These are phyloP conservation scores for Bruguiera hainesii DNA, from an alignment of 441 rosid species.

Conservation along the genomic window DNA sequence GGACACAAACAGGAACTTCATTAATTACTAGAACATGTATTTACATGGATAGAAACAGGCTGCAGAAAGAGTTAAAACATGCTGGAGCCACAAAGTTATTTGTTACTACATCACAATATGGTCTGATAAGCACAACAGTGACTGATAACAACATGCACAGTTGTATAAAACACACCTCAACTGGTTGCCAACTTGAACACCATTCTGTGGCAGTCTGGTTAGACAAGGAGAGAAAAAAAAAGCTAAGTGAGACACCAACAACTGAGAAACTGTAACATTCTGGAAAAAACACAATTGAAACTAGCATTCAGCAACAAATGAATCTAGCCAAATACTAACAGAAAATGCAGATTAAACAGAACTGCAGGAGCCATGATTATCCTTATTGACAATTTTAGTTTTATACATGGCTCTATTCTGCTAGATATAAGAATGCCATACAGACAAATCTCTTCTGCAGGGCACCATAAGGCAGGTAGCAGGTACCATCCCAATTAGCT, in stretches of 20 bases:
- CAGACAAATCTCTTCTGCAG: background rate
- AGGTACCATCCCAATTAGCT: background rate
- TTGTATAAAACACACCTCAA: constrained; percentile 55
- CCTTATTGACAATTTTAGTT: no score
- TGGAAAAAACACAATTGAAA: constrained; percentile 1
- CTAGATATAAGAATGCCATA: background rate
- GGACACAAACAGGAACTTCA: background rate
- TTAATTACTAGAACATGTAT: background rate
- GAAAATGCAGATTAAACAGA: no score
- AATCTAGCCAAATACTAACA: no score
- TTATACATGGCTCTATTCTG: background rate
- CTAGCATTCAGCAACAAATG: background rate
- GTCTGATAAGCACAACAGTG: background rate
- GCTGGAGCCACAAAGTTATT: background rate
- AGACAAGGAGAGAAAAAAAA: constrained; percentile 18
- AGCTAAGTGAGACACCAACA: constrained; percentile 20
- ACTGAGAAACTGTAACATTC: constrained; percentile 10
- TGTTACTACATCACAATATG: background rate
- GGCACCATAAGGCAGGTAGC: background rate
- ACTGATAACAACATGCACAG: constrained; percentile 2
- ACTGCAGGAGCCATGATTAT: no score
- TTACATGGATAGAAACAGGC: background rate
- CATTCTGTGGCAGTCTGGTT: constrained; percentile 49
- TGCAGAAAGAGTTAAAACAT: background rate
- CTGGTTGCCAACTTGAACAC: constrained; percentile 71